phyloP scores from a whole-genome alignment of 2,329 filamentous ascomycete species.

The Didymella segeticola region DNA sequence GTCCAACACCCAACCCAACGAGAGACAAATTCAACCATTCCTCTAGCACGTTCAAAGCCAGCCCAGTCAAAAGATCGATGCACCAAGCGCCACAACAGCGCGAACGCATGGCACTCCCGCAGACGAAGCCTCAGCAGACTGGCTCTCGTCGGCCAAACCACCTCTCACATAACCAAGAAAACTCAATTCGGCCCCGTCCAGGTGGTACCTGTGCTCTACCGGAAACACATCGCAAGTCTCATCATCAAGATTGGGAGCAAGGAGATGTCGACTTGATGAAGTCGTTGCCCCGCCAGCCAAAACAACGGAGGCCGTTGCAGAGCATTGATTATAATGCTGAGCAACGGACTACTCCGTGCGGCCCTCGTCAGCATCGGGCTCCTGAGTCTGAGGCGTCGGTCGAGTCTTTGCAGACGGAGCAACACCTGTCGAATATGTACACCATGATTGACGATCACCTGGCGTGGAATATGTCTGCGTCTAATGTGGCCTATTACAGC shows the following conservation, averaged over 20 bases:
- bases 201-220: slow-evolving; percentile 8
- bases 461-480: slow-evolving; percentile 17
- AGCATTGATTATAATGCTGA: neutral
- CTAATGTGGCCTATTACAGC: neutral
- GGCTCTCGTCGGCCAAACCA: slow-evolving; percentile 11
- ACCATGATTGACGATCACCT: slow-evolving; percentile 30
- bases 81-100: neutral
- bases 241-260: slow-evolving; percentile 8
- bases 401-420: neutral
- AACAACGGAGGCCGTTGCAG: neutral
- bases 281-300: neutral
- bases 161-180: slow-evolving; percentile 1
- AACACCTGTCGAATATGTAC: slow-evolving; percentile 16
- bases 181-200: slow-evolving; percentile 8
- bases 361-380: neutral
- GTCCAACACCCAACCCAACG: neutral
- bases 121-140: slow-evolving; percentile 12
- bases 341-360: neutral
- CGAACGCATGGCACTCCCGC: slow-evolving; percentile 2
- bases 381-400: neutral
- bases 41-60: neutral
- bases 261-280: neutral
- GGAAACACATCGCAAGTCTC: slow-evolving; percentile 11
- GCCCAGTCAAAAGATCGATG: neutral
- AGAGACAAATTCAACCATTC: neutral